Percentiles rank a stretch among this genome's conserved stretches.
Conservation (phyloP, 495 filamentous ascomycete genomes). For the Annulohypoxylon moriforme region DNA sequence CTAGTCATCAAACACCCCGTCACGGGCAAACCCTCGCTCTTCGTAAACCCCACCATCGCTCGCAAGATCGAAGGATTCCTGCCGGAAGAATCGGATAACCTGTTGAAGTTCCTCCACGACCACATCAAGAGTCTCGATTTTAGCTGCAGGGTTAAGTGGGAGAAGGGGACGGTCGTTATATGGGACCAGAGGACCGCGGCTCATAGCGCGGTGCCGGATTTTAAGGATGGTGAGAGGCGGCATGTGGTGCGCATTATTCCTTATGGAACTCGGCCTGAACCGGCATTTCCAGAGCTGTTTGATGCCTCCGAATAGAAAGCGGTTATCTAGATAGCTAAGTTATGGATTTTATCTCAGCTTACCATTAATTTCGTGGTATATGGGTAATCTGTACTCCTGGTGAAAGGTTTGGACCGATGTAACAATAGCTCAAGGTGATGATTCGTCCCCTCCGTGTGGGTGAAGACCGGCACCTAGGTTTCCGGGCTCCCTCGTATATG, state of each 20-base stretch:
- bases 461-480: no score
- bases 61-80: conserved; percentile 71
- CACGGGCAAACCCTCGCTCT: conserved; percentile 54
- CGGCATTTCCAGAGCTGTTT: background rate
- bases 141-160: conserved; percentile 69
- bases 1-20: conserved; percentile 70
- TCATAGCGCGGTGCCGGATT: conserved; percentile 32
- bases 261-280: conserved; percentile 21
- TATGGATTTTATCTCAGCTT: no score
- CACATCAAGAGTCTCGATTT: conserved; percentile 70
- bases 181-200: conserved; percentile 60
- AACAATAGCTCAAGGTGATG: no score
- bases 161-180: conserved; percentile 67
- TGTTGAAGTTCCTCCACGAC: conserved; percentile 74
- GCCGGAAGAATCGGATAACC: conserved; percentile 72
- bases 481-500: no score
- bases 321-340: no score
- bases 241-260: conserved; percentile 28
- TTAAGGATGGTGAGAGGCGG: conserved; percentile 28
- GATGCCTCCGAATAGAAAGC: background rate
- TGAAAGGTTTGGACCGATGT: no score
- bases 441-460: no score
- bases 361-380: no score
- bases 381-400: no score
- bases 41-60: conserved; percentile 51